Evolutionary conservation across 345 rosid species (phyloP).

Genomic region (Chamaenerion angustifolium): DNA sequence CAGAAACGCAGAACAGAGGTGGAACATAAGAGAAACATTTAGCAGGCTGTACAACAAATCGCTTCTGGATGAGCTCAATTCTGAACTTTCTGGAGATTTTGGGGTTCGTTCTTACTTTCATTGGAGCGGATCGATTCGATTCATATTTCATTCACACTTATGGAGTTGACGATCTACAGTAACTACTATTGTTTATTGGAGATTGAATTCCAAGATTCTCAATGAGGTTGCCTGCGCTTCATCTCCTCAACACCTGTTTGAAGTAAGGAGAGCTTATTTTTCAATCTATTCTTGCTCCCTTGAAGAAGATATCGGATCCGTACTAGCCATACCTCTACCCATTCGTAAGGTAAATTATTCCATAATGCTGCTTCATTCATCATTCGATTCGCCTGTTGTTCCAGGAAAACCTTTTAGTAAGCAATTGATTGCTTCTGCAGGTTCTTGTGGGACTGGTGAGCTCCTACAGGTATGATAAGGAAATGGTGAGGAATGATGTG

Average conservation of each 20-base stretch:
- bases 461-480: conserved; percentile 67
- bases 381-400: no score
- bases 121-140: no score
- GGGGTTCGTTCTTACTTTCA: conserved; percentile 20
- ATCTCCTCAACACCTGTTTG: conserved; percentile 55
- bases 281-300: conserved; percentile 44
- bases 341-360: conserved; percentile 42
- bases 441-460: conserved; percentile 52
- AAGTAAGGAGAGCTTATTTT: conserved; percentile 67
- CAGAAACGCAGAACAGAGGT: conserved; percentile 66
- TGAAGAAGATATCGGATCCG: conserved; percentile 59
- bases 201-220: no score
- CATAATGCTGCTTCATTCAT: no score
- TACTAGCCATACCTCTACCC: conserved; percentile 20
- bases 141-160: neutral
- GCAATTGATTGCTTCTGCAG: conserved; percentile 17
- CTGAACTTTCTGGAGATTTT: conserved; percentile 78
- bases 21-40: conserved; percentile 47
- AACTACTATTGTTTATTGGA: no score
- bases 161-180: no score
- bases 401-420: no score
- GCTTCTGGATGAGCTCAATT: conserved; percentile 41
- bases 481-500: conserved; percentile 29
- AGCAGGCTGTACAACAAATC: conserved; percentile 38
- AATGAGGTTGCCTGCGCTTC: conserved; percentile 54